Base-by-base conservation (phyloP, 2,329 filamentous ascomycete genomes). In the Cadophora sp. region DNA sequence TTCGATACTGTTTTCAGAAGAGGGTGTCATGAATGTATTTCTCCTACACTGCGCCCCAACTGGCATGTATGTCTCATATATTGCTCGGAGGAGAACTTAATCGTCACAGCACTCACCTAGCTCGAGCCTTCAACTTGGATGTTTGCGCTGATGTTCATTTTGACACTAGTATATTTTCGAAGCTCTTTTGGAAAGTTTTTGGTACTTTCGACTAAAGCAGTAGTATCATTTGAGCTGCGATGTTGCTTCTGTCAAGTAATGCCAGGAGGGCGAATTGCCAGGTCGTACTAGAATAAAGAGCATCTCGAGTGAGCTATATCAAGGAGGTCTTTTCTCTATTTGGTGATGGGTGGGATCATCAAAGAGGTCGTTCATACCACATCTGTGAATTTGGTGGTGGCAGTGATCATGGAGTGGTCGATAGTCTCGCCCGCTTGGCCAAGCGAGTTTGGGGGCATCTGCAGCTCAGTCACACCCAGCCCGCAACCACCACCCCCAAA, bases 371-470 rank as follows among this genome's bases (percentile, higher is more conserved):
- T 50, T 26, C n/a, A 7, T 9, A 9, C 48, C 48, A 26, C 48
- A 50, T 7, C 22, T 26, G 8, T 26, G 22, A 34, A 8, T 26
- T 26, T 50, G n/a, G 48, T 50, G 48, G 22, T 50, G 48, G 48
- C 48, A 50, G 22, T 26, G 48, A 50, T 12, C 22, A 14, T 14
- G 48, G 4, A 50, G 48, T 50, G 48, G n/a, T 50, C 22, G 22
- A 26, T 6, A 4, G 26, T 24, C 22, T 24, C n/a, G 1, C 6
- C 48, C 22, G 1, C 14, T 26, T 50, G 22, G 48, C 48, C 11
- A 50, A 50, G n/a, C 48, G 48, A 50, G 48, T 50, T 50, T 50
- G 48, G 48, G 48, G 48, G 48, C 48, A 11, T 9, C 48, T 50
- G 48, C 48, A 50, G 7, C 48, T 50, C 22, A 50, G 16, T 50